Evolutionary conservation across 345 rosid genomes (phyloP), one percentile per base, ranked within the genome.

Genomic region (Zanthoxylum bungeanum): DNA sequence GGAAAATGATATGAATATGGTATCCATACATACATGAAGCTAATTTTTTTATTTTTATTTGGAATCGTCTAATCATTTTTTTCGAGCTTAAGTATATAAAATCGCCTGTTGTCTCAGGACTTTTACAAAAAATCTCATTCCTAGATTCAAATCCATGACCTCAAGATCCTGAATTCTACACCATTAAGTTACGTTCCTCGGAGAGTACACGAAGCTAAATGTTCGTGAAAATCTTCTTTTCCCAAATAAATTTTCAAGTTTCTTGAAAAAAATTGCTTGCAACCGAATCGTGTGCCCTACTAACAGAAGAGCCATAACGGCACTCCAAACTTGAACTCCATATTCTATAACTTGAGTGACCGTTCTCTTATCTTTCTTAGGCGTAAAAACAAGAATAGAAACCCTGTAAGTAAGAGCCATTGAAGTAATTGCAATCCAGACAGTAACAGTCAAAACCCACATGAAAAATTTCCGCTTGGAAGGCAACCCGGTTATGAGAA

Each of bases 341-440:
- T 36, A 50, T 12, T 74, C 31, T 10, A 62, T 58, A 4, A 76
- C 61, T 0, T 0, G 19, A 57, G 36, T 64, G 7, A 69, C 47
- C 2, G 65, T 53, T 59, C 58, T 66, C n/a, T 57, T n/a, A 9
- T 30, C 28, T 33, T 69, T 52, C 25, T 69, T 16, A 19, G 70
- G 78, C 4, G 74, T 62, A 34, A 69, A 52, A 11, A 68, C 55
- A 14, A 65, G 17, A 57, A 64, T 12, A 0, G 75, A 53, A 7
- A 68, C 28, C 16, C 61, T 44, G 61, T 69, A 80, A 12, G 81
- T 72, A 21, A 57, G 21, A 2, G 78, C 64, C 46, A 68, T 44
- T 0, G 77, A 58, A 4, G 76, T 63, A 44, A 80, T 66, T 1
- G 80, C 79, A 19, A 73, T 42, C 84, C 84, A 83, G 77, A 80